phyloP scores from a whole-genome alignment of 371 early-diverging fungal species.

The Saksenaea vasiformis region DNA sequence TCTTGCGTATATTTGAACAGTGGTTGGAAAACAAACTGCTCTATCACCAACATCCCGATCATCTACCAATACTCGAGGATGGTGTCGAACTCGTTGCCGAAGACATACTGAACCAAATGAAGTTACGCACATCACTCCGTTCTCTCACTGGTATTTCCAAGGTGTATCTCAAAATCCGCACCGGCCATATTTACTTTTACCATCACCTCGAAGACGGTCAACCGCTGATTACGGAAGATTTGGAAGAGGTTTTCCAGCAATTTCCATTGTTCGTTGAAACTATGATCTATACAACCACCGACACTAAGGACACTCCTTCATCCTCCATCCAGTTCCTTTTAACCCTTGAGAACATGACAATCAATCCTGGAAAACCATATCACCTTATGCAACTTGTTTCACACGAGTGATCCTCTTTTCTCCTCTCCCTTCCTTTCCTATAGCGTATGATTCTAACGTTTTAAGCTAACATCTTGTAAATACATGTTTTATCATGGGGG shows the following conservation, averaged over 20 bases:
- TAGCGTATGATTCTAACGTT: neutral
- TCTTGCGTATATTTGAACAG: constrained; percentile 39
- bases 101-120: constrained; percentile 33
- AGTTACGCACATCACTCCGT: constrained; percentile 21
- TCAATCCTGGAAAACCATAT: constrained; percentile 31
- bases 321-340: constrained; percentile 23
- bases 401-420: constrained; percentile 2
- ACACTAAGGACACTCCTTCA: neutral
- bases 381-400: constrained; percentile 29
- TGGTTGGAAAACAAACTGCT: constrained; percentile 34
- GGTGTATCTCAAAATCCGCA: constrained; percentile 28
- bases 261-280: constrained; percentile 39
- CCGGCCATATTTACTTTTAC: constrained; percentile 34
- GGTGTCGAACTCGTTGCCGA: constrained; percentile 35
- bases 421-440: constrained; percentile 6
- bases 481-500: neutral
- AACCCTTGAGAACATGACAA: constrained; percentile 28
- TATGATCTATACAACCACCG: constrained; percentile 25
- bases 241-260: constrained; percentile 42
- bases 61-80: constrained; percentile 36
- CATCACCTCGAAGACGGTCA: constrained; percentile 36
- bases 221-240: constrained; percentile 31
- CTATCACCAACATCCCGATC: constrained; percentile 22
- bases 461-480: neutral
- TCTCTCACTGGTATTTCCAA: constrained; percentile 27